Percentiles rank a stretch among this genome's conserved stretches.
Evolutionary conservation across 176 grass and related monocot species (phyloP).

Genomic region (Paspalum notatum): DNA sequence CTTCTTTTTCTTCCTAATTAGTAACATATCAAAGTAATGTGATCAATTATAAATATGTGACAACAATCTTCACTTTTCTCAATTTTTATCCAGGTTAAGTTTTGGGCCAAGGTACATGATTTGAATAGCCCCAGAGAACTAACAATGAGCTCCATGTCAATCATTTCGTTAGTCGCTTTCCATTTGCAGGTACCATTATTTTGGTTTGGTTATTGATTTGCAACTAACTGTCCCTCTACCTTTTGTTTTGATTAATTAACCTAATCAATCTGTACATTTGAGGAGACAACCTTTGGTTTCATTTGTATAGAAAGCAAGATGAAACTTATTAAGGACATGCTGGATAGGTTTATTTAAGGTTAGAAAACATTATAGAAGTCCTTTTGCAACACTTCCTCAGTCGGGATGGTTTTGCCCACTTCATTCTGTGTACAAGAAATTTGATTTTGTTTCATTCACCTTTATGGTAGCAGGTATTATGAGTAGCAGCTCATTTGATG

Average conservation of each 20-base stretch:
- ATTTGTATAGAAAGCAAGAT: constrained; percentile 7
- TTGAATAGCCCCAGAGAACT: constrained; percentile 78
- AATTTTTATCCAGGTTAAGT: constrained; percentile 67
- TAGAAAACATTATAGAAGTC: neutral
- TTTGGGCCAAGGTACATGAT: constrained; percentile 78
- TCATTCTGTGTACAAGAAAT: neutral
- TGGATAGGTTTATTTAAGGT: neutral
- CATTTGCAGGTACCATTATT: constrained; percentile 82
- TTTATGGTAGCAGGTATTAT: neutral
- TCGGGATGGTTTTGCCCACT: neutral
- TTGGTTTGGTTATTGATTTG: constrained; percentile 20
- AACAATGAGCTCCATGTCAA: constrained; percentile 93
- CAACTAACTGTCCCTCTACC: neutral
- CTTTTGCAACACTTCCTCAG: neutral
- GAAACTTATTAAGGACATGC: neutral
- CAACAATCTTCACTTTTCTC: constrained; percentile 3
- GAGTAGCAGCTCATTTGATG: neutral
- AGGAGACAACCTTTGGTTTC: neutral
- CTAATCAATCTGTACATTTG: neutral
- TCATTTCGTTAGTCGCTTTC: constrained; percentile 90
- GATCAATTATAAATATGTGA: constrained; percentile 6
- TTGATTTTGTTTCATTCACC: constrained; percentile 19
- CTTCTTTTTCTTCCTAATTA: neutral
- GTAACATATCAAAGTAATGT: constrained; percentile 23
- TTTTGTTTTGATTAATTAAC: constrained; percentile 21